Evolutionary conservation across 495 filamentous ascomycete species (phyloP).

Genomic region (Neurospora cerealis): DNA sequence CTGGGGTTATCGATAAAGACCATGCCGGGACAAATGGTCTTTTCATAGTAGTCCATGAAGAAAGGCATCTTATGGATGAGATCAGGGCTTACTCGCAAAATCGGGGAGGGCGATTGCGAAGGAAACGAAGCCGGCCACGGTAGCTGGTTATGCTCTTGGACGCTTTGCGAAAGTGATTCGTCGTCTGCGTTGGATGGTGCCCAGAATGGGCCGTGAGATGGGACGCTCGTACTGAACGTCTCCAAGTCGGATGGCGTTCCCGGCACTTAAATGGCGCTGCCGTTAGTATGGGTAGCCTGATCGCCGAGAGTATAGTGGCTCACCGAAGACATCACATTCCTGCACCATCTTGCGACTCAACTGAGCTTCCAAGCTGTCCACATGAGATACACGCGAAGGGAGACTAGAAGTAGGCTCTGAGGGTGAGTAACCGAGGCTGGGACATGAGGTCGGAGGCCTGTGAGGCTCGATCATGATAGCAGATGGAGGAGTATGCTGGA

Average conservation of each 20-base stretch:
- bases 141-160: conserved; percentile 13
- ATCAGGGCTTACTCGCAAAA: conserved; percentile 36
- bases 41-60: conserved; percentile 72
- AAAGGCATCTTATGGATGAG: conserved; percentile 48
- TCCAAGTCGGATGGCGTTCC: conserved; percentile 34
- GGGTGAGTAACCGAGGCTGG: conserved; percentile 37
- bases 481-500: conserved; percentile 41
- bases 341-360: conserved; percentile 34
- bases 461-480: conserved; percentile 42
- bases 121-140: conserved; percentile 18
- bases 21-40: conserved; percentile 81
- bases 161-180: conserved; percentile 26
- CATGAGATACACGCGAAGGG: conserved; percentile 30
- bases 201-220: conserved; percentile 35
- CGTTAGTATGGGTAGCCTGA: conserved; percentile 2
- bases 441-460: conserved; percentile 40
- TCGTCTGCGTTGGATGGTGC: conserved; percentile 31
- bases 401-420: conserved; percentile 40
- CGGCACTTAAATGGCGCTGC: conserved; percentile 13
- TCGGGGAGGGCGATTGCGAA: conserved; percentile 16
- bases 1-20: conserved; percentile 80
- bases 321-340: conserved; percentile 37
- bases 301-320: conserved; percentile 12
- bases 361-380: conserved; percentile 34
- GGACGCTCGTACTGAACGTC: conserved; percentile 34